Base-by-base conservation (phyloP, 2,329 filamentous ascomycete species). In the Arthrobotrys sinensis region DNA sequence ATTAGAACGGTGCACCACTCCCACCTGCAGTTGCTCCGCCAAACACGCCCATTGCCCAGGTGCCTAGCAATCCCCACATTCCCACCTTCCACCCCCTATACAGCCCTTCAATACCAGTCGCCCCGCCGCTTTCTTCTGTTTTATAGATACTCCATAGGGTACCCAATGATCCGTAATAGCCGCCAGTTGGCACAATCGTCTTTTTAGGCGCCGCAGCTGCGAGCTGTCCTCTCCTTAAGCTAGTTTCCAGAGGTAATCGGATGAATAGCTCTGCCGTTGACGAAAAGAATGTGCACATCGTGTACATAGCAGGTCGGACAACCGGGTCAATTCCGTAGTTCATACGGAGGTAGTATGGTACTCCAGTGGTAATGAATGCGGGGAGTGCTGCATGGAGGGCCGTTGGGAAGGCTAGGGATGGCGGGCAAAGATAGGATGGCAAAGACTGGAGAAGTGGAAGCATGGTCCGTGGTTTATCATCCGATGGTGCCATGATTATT, bases 201-300 rank as follows among this genome's bases (percentile, higher is more conserved):
- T 93, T 90, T 53, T 92, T 83, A 57, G 85, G 86, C 81, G 65
- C 84, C 84, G 80, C 80, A 0, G 93, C 90, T 1, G 91, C 87
- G 76, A 96, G 91, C 84, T 99, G 96, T 4, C 93, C 95, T 76
- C 96, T 90, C 57, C 96, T 91, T 6, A 98, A 88, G 14, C 97
- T 92, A 0, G 95, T 98, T 85, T 99, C 96, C 3, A 98, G 87
- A 0, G 96, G 96, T 11, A 98, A 89, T 82, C 95, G 94, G 80
- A 97, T 85, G 82, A 96, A 92, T 36, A 98, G 89, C 60, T 97
- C 94, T 1, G 90, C 87, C 0, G 91, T 90, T 1, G 93, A 94
- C 12, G 93, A 90, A 80, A 93, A 87, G 85, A 98, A 97, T 66
- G 93, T 93, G 82, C 90, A 90, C 53, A 97, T 83, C 19, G 91